Evolutionary conservation across 371 early-diverging fungal species (phyloP), one percentile per base, ranked within the genome.

Genomic region (Capniomyces stellatus): DNA sequence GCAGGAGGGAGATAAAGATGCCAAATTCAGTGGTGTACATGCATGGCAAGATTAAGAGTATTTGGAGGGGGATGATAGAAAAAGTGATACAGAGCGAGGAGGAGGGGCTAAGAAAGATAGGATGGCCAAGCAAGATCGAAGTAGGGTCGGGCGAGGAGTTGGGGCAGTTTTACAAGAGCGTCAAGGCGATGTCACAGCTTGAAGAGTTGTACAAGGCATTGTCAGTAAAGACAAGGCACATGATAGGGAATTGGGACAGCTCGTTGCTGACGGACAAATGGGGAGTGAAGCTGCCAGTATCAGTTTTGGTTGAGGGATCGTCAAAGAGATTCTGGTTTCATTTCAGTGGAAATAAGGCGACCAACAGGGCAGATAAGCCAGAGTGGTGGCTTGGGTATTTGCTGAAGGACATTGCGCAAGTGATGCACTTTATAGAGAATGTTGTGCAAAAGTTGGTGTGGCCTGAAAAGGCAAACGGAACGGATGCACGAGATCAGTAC

Each of bases 281-380:
- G 51, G 21, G 35, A 18, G 23, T 40, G 3, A 3, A 23, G 4
- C 22, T 51, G 21, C 31, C 51, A 29, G 35, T 51, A 30, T 29
- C 51, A 19, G 31, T 51, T 3, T 29, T 51, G 8, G 61, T 2
- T 55, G 60, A 46, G 77, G 60, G 51, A 71, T 70, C 61, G 77
- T 78, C 29, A 57, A 66, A 18, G 74, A 64, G 54, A 78, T 79
- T 87, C 69, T 68, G 74, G 51, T 89, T 73, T 53, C 87, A 89
- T 60, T 89, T 89, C 61, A 82, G 81, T 43, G 76, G 81, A 3
- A 72, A 73, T 21, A 71, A 82, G 35, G 77, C 81, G 1, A 89
- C 89, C 0, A 87, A 84, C 56, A 75, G 87, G 28, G 65, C 81
- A 1, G 89, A 89, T 58, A 87, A 85, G 81, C 87, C 90, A 23